These are phyloP conservation scores for Lasiosphaeria ovina DNA, from an alignment of 495 filamentous ascomycete genomes.

Conservation along the genomic window DNA sequence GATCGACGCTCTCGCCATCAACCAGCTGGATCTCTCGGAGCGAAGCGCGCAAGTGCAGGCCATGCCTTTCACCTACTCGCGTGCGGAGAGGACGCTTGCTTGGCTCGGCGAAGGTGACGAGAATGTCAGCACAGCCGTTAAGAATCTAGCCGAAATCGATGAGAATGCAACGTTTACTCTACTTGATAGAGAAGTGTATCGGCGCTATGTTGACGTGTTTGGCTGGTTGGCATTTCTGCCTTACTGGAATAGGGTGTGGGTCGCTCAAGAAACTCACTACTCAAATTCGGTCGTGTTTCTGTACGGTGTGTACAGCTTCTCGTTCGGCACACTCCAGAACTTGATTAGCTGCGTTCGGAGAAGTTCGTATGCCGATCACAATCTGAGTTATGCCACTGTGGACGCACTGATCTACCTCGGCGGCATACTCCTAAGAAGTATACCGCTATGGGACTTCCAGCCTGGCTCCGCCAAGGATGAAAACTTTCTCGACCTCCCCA, in stretches of 20 bases:
- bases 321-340: not conserved
- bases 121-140: not conserved
- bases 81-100: not conserved
- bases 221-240: not conserved
- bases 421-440: not conserved
- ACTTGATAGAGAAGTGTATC: not conserved
- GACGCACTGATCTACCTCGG: not conserved
- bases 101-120: not conserved
- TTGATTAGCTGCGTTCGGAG: not conserved
- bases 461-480: not conserved
- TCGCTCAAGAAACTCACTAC: not conserved
- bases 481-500: not conserved
- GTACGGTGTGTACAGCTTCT: not conserved
- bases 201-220: not conserved
- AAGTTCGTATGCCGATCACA: not conserved
- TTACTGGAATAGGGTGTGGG: not conserved
- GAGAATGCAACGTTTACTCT: not conserved
- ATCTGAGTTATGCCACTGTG: not conserved
- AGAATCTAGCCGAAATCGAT: not conserved
- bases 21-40: not conserved
- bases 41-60: not conserved
- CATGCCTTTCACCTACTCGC: not conserved
- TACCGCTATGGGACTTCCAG: not conserved
- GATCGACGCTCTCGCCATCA: not conserved
- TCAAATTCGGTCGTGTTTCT: not conserved